Evolutionary conservation across 1,284 basidiomycete genomes (phyloP).

Genomic region (Trametes hirsuta): DNA sequence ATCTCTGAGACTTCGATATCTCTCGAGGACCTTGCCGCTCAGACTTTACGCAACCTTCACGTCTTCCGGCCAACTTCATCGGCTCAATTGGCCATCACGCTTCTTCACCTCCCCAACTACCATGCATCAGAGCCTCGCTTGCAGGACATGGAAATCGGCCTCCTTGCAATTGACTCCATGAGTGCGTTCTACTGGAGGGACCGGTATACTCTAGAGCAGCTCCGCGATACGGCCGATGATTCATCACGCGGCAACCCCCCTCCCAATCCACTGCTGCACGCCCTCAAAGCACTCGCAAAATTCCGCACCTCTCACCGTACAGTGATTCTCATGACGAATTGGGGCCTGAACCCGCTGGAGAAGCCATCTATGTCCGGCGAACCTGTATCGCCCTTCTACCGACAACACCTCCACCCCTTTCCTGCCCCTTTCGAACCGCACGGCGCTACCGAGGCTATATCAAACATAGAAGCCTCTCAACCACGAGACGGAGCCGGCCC

Average conservation of each 20-base stretch:
- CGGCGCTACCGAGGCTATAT: conserved; percentile 18
- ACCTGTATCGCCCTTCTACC: conserved; percentile 42
- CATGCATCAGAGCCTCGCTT: conserved; percentile 47
- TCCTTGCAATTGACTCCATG: conserved; percentile 75
- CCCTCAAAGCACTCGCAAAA: conserved; percentile 51
- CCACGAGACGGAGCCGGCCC: not conserved
- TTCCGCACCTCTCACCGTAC: conserved; percentile 56
- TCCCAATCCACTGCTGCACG: conserved; percentile 45
- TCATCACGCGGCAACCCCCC: conserved; percentile 9
- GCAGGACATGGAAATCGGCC: conserved; percentile 54
- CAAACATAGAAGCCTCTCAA: conserved; percentile 12
- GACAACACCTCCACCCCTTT: conserved; percentile 56
- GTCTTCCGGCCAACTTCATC: conserved; percentile 71
- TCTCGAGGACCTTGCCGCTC: conserved; percentile 37
- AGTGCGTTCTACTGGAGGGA: conserved; percentile 80
- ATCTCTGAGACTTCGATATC: not conserved
- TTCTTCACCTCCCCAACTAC: conserved; percentile 61
- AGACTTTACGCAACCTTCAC: conserved; percentile 56
- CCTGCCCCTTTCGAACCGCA: conserved; percentile 39
- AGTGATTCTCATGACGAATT: conserved; percentile 63
- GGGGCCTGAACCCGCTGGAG: conserved; percentile 52
- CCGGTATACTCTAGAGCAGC: conserved; percentile 63
- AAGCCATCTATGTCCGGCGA: conserved; percentile 27
- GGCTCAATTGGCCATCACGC: conserved; percentile 65
- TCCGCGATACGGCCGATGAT: conserved; percentile 34